Conservation (phyloP, 768 basidiomycete genomes). For the Gautieria morchelliformis region DNA sequence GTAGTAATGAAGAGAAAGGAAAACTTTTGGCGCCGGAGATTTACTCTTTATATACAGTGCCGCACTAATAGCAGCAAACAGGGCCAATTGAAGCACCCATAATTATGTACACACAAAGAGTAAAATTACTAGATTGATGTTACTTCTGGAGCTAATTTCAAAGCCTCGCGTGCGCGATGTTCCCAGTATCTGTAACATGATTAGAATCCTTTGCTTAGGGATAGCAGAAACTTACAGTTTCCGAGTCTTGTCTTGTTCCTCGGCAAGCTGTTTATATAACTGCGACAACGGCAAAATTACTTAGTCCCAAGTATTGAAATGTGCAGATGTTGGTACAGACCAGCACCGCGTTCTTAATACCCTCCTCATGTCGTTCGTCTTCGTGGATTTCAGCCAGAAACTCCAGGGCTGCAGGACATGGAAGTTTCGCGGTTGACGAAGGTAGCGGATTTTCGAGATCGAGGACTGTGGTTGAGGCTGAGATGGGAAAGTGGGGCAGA, state of each 20-base stretch:
- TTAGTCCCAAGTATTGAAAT: conserved; percentile 31
- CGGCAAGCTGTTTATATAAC: conserved; percentile 64
- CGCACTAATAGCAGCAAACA: neutral
- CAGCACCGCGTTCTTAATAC: conserved; percentile 28
- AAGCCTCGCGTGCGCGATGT: conserved; percentile 52
- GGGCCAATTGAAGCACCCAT: neutral
- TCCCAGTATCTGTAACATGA: conserved; percentile 58
- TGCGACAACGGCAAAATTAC: conserved; percentile 27
- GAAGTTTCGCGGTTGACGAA: conserved; percentile 54
- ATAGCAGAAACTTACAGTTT: conserved; percentile 47
- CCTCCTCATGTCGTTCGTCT: conserved; percentile 37
- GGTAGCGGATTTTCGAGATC: conserved; percentile 74
- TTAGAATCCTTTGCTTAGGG: conserved; percentile 11
- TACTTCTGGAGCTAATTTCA: neutral
- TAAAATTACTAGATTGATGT: neutral
- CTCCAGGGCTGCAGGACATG: conserved; percentile 72
- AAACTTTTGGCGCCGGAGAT: neutral
- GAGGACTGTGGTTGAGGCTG: conserved; percentile 23
- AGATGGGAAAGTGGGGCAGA: conserved; percentile 18
- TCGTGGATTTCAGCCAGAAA: conserved; percentile 76
- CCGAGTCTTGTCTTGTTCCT: conserved; percentile 63
- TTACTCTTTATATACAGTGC: neutral
- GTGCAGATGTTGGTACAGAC: conserved; percentile 16
- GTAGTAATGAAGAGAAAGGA: neutral
- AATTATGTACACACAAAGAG: neutral